phyloP scores from a whole-genome alignment of 2,329 filamentous ascomycete species.

The Verticillium klebahnii region DNA sequence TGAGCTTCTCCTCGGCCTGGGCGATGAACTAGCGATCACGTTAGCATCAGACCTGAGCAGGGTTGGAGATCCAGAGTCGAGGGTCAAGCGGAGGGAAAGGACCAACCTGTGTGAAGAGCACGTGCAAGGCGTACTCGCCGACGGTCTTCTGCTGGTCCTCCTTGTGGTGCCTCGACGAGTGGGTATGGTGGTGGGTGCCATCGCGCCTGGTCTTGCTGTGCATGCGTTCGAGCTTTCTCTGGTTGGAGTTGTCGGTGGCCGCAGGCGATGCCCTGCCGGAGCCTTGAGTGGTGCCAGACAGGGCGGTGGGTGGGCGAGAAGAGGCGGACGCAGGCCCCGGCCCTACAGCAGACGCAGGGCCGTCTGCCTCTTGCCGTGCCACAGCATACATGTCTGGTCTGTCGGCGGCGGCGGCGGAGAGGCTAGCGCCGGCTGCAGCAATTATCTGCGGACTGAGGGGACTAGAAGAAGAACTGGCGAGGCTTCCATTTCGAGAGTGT shows the following conservation, averaged over 20 bases:
- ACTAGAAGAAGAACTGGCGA: conserved; percentile 72
- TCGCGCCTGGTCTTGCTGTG: conserved; percentile 67
- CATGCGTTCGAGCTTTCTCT: conserved; percentile 54
- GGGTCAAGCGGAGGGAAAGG: neutral
- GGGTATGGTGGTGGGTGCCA: conserved; percentile 69
- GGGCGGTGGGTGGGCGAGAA: conserved; percentile 40
- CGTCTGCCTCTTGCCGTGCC: conserved; percentile 40
- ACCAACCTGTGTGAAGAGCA: conserved; percentile 67
- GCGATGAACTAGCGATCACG: conserved; percentile 66
- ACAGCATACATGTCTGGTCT: conserved; percentile 46
- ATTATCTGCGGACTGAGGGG: conserved; percentile 87
- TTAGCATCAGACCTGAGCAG: conserved; percentile 22
- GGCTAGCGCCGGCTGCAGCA: conserved; percentile 56
- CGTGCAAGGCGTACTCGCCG: conserved; percentile 95
- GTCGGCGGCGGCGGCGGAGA: conserved; percentile 44
- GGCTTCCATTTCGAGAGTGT: conserved; percentile 86
- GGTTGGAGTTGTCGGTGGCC: conserved; percentile 35
- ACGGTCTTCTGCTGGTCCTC: conserved; percentile 82
- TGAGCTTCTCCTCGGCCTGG: conserved; percentile 94
- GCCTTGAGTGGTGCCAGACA: conserved; percentile 37
- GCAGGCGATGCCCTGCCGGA: conserved; percentile 43
- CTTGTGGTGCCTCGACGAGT: conserved; percentile 65
- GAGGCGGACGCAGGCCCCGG: conserved; percentile 13
- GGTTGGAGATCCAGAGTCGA: neutral
- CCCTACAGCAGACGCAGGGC: conserved; percentile 9